phyloP scores from a whole-genome alignment of 441 rosid species.

The Hura crepitans region DNA sequence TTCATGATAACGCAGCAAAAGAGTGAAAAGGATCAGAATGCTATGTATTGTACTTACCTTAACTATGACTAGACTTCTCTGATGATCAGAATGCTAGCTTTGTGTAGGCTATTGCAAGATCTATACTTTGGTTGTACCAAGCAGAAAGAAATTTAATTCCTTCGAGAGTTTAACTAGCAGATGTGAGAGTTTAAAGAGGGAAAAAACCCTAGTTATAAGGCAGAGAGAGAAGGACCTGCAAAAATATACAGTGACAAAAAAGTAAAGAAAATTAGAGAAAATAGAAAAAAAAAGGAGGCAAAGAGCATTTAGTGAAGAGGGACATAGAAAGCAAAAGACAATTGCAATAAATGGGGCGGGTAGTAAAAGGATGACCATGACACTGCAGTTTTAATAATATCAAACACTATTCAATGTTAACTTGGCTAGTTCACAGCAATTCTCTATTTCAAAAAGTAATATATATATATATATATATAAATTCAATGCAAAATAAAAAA shows the following conservation, averaged over 20 bases:
- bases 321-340: slow-evolving; percentile 36
- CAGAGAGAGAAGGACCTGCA: slow-evolving; percentile 35
- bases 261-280: slow-evolving; percentile 19
- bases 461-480: no score
- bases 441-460: no score
- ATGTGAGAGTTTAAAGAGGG: slow-evolving; percentile 31
- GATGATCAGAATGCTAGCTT: slow-evolving; percentile 6
- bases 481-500: no score
- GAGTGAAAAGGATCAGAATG: not conserved
- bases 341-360: slow-evolving; percentile 37
- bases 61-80: slow-evolving; percentile 23
- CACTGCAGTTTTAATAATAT: slow-evolving; percentile 32
- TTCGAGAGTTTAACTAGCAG: slow-evolving; percentile 1
- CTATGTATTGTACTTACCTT: slow-evolving; percentile 13
- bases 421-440: slow-evolving; percentile 2
- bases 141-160: slow-evolving; percentile 4
- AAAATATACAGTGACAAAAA: slow-evolving; percentile 35
- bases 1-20: not conserved
- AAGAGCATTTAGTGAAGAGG: slow-evolving; percentile 39
- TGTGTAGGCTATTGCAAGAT: slow-evolving; percentile 34
- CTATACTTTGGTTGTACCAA: slow-evolving; percentile 29
- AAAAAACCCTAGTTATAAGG: slow-evolving; percentile 48
- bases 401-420: slow-evolving; percentile 24
- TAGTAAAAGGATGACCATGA: slow-evolving; percentile 29
- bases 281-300: slow-evolving; percentile 33